Base-by-base conservation (phyloP, 228 moss, liverwort and hornwort species). In the Sphagnum magellanicum region DNA sequence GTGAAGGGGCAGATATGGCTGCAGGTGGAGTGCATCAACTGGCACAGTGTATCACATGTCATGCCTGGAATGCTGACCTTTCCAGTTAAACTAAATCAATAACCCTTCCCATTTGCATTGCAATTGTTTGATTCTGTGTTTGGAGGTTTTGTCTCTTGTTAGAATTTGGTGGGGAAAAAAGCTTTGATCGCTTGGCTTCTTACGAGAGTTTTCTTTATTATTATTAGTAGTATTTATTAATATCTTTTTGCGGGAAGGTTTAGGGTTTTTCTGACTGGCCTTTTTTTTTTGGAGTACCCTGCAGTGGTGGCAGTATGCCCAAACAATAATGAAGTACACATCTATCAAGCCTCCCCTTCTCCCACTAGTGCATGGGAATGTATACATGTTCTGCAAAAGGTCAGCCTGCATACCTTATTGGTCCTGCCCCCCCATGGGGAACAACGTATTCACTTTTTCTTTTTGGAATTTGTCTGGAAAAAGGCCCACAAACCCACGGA, bases 241-340 rank as follows among this genome's bases (percentile, higher is more conserved):
- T 32, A 32, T 3, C 32, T 32, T 32, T 32, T 32, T 32, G 32
- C 3, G 32, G 32, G 2, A 32, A 32, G 32, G 32, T 32, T 32
- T 32, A 32, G 32, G 32, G 32, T 32, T 32, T 32, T 32, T 32
- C 32, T 32, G 3, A 32, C 32, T 32, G 32, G 32, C 32, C 32
- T 32, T 32, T 32, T 32, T 32, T 32, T 32, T 32, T 32, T 0
- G 32, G 32, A 32, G 32, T 32, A 32, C 3, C 32, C 32, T 76
- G 83, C 86, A 98, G 94, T 94, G 94, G 87, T 98, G 50, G 98
- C 98, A 59, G 79, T 98, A 49, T 92, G 94, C 75, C 92, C 92
- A 72, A 91, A 94, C 71, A 94, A 59, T 67, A 89, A 79, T 79
- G 98, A 98, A 78, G 98, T 98, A 50, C 94, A 98, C 78, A 90